phyloP scores from a whole-genome alignment of 306 rosid genomes.

The Sicyos baderoa region DNA sequence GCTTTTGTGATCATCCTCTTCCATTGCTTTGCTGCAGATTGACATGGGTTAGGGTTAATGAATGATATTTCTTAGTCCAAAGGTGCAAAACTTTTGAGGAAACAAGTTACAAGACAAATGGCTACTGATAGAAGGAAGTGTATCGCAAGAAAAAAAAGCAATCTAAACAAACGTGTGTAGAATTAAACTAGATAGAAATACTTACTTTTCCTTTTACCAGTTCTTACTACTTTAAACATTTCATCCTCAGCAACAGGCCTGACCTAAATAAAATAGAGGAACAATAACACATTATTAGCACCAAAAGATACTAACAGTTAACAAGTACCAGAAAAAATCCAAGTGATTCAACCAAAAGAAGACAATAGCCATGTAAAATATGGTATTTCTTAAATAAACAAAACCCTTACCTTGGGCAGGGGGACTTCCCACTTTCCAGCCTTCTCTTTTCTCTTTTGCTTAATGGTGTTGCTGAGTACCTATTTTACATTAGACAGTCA shows the following conservation, averaged over 20 bases:
- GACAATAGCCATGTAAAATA: background rate
- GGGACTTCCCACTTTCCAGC: conserved; percentile 99
- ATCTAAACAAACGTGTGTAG: background rate
- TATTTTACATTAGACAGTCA: conserved; percentile 21
- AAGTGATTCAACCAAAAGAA: background rate
- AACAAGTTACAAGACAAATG: background rate
- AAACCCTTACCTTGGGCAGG: conserved; percentile 58
- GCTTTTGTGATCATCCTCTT: conserved; percentile 96
- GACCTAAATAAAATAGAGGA: conserved; percentile 38
- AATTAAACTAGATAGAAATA: background rate
- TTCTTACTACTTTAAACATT: conserved; percentile 80
- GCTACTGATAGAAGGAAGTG: background rate
- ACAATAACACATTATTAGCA: background rate
- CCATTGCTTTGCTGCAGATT: conserved; percentile 79
- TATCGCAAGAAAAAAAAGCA: background rate
- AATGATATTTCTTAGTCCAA: background rate
- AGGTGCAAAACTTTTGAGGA: background rate
- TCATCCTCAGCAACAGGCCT: conserved; percentile 96
- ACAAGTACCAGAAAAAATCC: background rate
- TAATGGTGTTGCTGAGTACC: conserved; percentile 84
- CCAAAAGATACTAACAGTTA: background rate
- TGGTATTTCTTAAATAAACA: background rate
- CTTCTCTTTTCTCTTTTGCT: conserved; percentile 91
- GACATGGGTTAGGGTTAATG: conserved; percentile 17
- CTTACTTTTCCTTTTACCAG: conserved; percentile 89